Percentiles rank a stretch among this genome's conserved stretches.
These are phyloP conservation scores for Punctularia strigosozonata DNA, from an alignment of 768 basidiomycete genomes.

Conservation along the genomic window DNA sequence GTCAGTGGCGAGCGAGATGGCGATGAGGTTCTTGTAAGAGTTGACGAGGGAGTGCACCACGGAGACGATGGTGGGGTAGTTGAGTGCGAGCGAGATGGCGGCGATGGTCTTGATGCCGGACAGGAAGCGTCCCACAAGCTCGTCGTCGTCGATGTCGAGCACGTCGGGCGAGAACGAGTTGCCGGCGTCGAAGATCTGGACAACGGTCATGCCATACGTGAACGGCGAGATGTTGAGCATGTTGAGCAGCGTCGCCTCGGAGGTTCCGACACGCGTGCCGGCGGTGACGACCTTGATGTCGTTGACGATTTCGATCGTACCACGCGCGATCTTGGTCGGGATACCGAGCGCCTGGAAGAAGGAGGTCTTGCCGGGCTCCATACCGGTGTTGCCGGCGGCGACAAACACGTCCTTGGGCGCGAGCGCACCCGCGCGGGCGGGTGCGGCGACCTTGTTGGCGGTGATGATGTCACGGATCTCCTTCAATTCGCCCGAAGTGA, in stretches of 20 bases:
- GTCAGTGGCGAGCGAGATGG: slow-evolving; percentile 81
- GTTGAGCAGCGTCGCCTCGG: slow-evolving; percentile 97
- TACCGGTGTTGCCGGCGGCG: slow-evolving; percentile 96
- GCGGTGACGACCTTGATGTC: slow-evolving; percentile 92
- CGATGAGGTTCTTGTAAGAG: slow-evolving; percentile 97
- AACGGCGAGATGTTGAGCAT: slow-evolving; percentile 99
- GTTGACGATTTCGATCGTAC: slow-evolving; percentile 98
- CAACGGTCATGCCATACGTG: slow-evolving; percentile 98
- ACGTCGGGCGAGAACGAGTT: slow-evolving; percentile 85
- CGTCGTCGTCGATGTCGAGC: slow-evolving; percentile 86
- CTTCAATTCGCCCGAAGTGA: slow-evolving; percentile 86
- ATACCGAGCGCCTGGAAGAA: slow-evolving; percentile 99
- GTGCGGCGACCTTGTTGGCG: slow-evolving; percentile 97
- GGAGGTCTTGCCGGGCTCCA: slow-evolving; percentile 99
- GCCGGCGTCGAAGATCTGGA: slow-evolving; percentile 92
- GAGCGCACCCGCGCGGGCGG: slow-evolving; percentile 94
- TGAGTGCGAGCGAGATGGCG: slow-evolving; percentile 87
- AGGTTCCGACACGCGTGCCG: slow-evolving; percentile 89
- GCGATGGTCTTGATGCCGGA: slow-evolving; percentile 93
- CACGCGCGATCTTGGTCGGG: slow-evolving; percentile 99
- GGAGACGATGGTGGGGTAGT: slow-evolving; percentile 94
- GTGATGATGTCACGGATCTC: slow-evolving; percentile 88
- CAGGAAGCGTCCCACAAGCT: slow-evolving; percentile 86
- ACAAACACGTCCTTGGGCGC: slow-evolving; percentile 89
- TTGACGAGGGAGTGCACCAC: slow-evolving; percentile 94